These are phyloP conservation scores for Gloeopeniophorella convolvens DNA, from an alignment of 768 basidiomycete genomes.

Conservation along the genomic window DNA sequence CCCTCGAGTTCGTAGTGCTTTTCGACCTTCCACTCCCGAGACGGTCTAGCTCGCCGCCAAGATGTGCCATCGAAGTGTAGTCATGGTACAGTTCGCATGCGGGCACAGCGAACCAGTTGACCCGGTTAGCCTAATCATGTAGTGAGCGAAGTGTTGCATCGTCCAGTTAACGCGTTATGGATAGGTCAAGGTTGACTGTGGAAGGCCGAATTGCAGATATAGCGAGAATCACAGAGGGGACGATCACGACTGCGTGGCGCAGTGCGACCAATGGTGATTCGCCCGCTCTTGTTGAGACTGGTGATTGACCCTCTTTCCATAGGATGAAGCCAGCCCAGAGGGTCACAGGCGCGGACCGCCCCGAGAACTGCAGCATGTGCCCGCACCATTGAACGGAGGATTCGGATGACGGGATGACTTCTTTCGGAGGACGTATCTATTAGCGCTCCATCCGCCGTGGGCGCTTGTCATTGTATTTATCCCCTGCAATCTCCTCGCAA, in stretches of 20 bases:
- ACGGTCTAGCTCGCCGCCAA: background rate
- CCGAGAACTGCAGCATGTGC: slow-evolving; percentile 7
- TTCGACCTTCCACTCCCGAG: background rate
- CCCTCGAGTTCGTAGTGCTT: background rate
- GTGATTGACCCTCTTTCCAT: background rate
- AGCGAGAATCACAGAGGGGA: slow-evolving; percentile 1
- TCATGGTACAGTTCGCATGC: background rate
- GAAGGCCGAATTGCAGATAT: background rate
- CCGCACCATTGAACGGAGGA: background rate
- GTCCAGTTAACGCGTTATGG: background rate
- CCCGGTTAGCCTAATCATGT: background rate
- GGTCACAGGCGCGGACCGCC: background rate
- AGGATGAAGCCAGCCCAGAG: slow-evolving; percentile 3
- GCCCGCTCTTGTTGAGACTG: background rate
- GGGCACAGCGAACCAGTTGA: slow-evolving; percentile 8
- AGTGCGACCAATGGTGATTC: slow-evolving; percentile 7
- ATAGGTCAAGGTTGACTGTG: slow-evolving; percentile 8
- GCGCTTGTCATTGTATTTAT: slow-evolving; percentile 2
- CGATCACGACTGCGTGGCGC: background rate
- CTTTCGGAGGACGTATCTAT: background rate
- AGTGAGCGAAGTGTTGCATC: too few species aligned
- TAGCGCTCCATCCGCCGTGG: background rate
- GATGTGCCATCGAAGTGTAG: slow-evolving; percentile 17
- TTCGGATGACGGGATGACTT: too few species aligned
- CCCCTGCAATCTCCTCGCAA: background rate